A percentile compares a stretch with the other conserved stretches of the same genome.
Conservation (phyloP, 805 yeast genomes). For the Maudiozyma serrabonitensis region DNA sequence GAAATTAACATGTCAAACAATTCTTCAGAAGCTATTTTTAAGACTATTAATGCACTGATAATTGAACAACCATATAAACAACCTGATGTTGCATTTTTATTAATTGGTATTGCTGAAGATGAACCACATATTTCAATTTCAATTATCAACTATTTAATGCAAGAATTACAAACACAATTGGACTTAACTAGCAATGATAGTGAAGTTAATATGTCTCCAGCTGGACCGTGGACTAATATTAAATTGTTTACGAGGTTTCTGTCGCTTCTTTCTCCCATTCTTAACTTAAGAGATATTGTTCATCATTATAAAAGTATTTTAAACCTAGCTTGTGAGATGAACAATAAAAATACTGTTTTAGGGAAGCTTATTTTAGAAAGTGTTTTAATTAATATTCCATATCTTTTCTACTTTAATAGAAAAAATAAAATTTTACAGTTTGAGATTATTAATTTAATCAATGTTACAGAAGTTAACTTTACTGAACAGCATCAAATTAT, state of each 20-base stretch:
- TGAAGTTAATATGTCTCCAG: slow-evolving; percentile 19
- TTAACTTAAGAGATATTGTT: slow-evolving; percentile 36
- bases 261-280: slow-evolving; percentile 50
- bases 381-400: slow-evolving; percentile 53
- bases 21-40: slow-evolving; percentile 44
- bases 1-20: slow-evolving; percentile 47
- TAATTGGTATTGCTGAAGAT: slow-evolving; percentile 51
- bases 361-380: slow-evolving; percentile 58
- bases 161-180: slow-evolving; percentile 45
- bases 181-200: slow-evolving; percentile 21
- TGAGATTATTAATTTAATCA: slow-evolving; percentile 1
- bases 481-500: not conserved
- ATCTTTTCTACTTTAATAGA: slow-evolving; percentile 36
- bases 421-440: not conserved
- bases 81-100: slow-evolving; percentile 49
- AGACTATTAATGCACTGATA: slow-evolving; percentile 53
- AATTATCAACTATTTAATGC: slow-evolving; percentile 54
- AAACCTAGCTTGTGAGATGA: slow-evolving; percentile 43
- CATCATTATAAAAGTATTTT: slow-evolving; percentile 43
- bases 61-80: slow-evolving; percentile 85
- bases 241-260: slow-evolving; percentile 61
- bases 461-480: not conserved
- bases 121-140: slow-evolving; percentile 51
- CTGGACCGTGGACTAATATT: slow-evolving; percentile 54
- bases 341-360: slow-evolving; percentile 39